Percentiles rank a stretch among this genome's conserved stretches.
These are phyloP conservation scores for Yamadazyma siamensis DNA, from an alignment of 1,139 yeast species.

Conservation along the genomic window DNA sequence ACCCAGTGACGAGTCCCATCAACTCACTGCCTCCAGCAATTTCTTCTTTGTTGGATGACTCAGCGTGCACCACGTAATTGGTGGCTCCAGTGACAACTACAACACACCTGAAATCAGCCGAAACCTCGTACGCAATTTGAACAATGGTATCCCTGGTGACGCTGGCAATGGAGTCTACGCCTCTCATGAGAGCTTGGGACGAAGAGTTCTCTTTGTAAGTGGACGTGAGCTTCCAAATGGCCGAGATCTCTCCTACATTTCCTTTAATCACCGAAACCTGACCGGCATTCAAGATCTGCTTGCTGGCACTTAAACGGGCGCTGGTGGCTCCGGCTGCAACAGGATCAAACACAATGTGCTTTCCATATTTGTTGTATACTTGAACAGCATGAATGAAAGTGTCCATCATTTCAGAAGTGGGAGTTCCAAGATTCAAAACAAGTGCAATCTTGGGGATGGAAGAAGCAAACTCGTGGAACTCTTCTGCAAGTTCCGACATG, in stretches of 20 bases:
- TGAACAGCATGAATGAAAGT: constrained; percentile 51
- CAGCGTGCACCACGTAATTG: constrained; percentile 24
- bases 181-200: constrained; percentile 52
- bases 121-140: constrained; percentile 48
- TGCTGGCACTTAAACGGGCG: constrained; percentile 50
- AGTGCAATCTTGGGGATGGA: constrained; percentile 51
- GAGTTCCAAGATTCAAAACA: constrained; percentile 77
- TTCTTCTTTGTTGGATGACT: constrained; percentile 13
- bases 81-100: constrained; percentile 63
- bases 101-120: constrained; percentile 52
- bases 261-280: constrained; percentile 77
- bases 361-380: constrained; percentile 54
- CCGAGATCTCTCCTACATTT: constrained; percentile 75
- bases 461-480: constrained; percentile 63
- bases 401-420: constrained; percentile 40
- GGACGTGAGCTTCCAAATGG: constrained; percentile 34
- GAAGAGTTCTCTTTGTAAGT: constrained; percentile 31
- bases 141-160: constrained; percentile 26
- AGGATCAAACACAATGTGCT: constrained; percentile 80
- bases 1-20: constrained; percentile 79
- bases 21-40: constrained; percentile 61
- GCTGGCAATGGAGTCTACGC: constrained; percentile 62
- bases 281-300: constrained; percentile 52
- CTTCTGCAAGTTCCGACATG: constrained; percentile 78
- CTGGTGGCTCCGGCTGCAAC: constrained; percentile 87